Percentiles rank a stretch among this genome's conserved stretches.
Evolutionary conservation across 805 yeast genomes (phyloP).

Genomic region (Suhomyces sp.): DNA sequence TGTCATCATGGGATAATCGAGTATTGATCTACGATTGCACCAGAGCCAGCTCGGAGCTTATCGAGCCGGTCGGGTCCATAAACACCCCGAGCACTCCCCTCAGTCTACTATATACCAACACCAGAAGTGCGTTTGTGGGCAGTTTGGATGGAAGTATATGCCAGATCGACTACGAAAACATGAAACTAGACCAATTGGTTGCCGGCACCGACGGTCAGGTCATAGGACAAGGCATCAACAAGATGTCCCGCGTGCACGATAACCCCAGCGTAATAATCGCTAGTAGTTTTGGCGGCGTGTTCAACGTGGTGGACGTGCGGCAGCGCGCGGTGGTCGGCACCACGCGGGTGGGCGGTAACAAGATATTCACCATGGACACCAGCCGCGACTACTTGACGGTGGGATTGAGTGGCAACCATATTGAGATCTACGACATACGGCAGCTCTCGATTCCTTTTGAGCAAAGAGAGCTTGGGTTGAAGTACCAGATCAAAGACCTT

Average conservation of each 20-base stretch:
- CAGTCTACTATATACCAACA: constrained; percentile 25
- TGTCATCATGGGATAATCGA: constrained; percentile 58
- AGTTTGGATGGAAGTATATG: constrained; percentile 54
- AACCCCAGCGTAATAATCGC: constrained; percentile 28
- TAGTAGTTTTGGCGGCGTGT: constrained; percentile 61
- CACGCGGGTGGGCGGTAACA: constrained; percentile 20
- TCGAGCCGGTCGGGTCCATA: constrained; percentile 6
- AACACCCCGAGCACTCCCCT: constrained; percentile 21
- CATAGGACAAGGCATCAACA: constrained; percentile 15
- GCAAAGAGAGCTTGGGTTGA: constrained; percentile 60
- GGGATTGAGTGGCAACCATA: constrained; percentile 50
- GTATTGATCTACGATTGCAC: constrained; percentile 42
- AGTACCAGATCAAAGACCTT: constrained; percentile 60
- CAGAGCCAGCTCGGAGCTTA: background rate
- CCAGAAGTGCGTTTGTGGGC: constrained; percentile 43
- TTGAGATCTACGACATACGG: constrained; percentile 58
- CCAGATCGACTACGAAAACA: constrained; percentile 46
- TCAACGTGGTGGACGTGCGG: constrained; percentile 48
- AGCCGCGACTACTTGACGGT: constrained; percentile 45
- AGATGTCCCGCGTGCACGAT: constrained; percentile 9
- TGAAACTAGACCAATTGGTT: background rate
- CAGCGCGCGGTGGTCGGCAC: constrained; percentile 8
- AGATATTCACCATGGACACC: constrained; percentile 63
- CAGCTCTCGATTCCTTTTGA: constrained; percentile 44
- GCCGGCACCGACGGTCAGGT: background rate